Conservation (phyloP, 2,329 filamentous ascomycete genomes). For the Ascochyta fabae region DNA sequence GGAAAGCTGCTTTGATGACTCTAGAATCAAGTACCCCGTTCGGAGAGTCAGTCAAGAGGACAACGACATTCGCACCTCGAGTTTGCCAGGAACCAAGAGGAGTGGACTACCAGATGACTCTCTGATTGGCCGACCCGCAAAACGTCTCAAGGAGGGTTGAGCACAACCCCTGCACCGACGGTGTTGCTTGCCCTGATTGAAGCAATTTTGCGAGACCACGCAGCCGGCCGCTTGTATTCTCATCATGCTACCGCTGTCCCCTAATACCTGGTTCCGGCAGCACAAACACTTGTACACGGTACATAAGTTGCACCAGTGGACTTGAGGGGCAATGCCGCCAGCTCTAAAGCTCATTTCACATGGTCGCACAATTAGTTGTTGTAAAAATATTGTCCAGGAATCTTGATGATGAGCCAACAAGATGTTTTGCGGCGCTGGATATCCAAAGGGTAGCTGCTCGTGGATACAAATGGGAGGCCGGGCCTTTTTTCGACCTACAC, state of each 20-base stretch:
- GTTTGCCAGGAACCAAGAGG: slow-evolving; percentile 87
- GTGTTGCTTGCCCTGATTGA: not conserved
- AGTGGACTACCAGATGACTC: slow-evolving; percentile 84
- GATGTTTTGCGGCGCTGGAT: not conserved
- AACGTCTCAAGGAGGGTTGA: slow-evolving; percentile 60
- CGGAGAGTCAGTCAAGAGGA: slow-evolving; percentile 92
- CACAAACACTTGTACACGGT: not conserved
- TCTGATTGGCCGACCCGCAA: slow-evolving; percentile 63
- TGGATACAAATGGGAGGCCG: not conserved
- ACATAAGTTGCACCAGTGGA: not conserved
- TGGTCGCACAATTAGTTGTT: not conserved
- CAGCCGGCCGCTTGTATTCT: slow-evolving; percentile 11
- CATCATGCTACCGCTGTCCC: too few relatives aligned
- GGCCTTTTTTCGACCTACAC: not conserved
- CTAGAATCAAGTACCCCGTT: slow-evolving; percentile 87
- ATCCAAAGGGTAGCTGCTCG: not conserved
- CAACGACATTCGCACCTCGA: slow-evolving; percentile 91
- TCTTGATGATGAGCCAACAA: not conserved
- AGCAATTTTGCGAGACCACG: not conserved
- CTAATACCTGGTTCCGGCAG: not conserved
- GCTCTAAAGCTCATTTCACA: not conserved
- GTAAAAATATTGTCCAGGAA: not conserved
- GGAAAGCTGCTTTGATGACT: slow-evolving; percentile 87
- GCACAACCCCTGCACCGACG: not conserved
- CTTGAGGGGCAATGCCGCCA: not conserved